Evolutionary conservation across 2,329 filamentous ascomycete species (phyloP).

Genomic region (Thielaviopsis punctulata): DNA sequence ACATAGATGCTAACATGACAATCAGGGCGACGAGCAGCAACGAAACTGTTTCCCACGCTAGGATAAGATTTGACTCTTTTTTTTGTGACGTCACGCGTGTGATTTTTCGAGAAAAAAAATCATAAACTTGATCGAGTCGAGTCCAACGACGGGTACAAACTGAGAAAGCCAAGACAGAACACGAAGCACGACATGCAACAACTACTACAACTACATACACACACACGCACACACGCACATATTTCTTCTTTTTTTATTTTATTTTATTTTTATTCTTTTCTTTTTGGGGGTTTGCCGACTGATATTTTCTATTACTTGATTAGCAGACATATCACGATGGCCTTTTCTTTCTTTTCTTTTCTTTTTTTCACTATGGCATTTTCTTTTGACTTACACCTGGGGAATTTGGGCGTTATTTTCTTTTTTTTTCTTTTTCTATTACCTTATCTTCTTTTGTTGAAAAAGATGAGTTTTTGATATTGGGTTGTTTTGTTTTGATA

Average conservation of each 20-base stretch:
- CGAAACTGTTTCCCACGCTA: constrained; percentile 28
- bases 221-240: neutral
- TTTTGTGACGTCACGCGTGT: neutral
- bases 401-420: neutral
- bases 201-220: too few relatives aligned
- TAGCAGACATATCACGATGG: too few relatives aligned
- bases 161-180: neutral
- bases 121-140: too few relatives aligned
- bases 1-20: neutral
- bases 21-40: constrained; percentile 26
- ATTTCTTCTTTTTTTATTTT: too few relatives aligned
- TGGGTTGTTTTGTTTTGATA: neutral
- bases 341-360: neutral
- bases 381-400: neutral
- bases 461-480: neutral
- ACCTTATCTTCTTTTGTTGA: neutral
- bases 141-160: too few relatives aligned
- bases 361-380: neutral
- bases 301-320: neutral
- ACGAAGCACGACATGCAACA: too few relatives aligned
- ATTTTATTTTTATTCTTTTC: neutral
- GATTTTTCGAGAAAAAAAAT: neutral
- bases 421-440: constrained; percentile 1
- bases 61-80: constrained; percentile 8
- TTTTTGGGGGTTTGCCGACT: neutral